These are phyloP conservation scores for Microstroma glucosiphilum DNA, from an alignment of 1,284 basidiomycete genomes.

Conservation along the genomic window DNA sequence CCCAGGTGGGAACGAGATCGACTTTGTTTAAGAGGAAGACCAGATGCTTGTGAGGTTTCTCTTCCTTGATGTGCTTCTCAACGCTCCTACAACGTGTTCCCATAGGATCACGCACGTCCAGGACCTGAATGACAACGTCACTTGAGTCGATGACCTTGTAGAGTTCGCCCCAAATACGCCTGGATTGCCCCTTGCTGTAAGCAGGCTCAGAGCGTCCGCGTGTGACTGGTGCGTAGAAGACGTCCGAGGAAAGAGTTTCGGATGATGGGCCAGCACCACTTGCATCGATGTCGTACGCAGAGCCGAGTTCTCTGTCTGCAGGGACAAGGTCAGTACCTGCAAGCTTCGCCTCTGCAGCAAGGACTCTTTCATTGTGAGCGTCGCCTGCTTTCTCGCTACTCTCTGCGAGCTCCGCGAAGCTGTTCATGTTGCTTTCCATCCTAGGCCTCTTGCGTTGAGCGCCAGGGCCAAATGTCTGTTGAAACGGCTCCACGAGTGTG, in stretches of 20 bases:
- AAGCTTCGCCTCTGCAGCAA: slow-evolving; percentile 32
- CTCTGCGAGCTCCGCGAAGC: slow-evolving; percentile 45
- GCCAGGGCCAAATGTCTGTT: slow-evolving; percentile 46
- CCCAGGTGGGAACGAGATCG: slow-evolving; percentile 97
- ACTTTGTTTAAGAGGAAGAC: slow-evolving; percentile 98
- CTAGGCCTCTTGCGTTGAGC: slow-evolving; percentile 48
- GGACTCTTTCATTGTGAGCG: slow-evolving; percentile 34
- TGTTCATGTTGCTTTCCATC: slow-evolving; percentile 40
- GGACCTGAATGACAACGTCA: slow-evolving; percentile 89
- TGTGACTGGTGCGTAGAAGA: slow-evolving; percentile 44
- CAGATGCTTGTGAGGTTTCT: slow-evolving; percentile 95
- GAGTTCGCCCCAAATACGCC: slow-evolving; percentile 87
- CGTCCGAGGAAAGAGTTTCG: slow-evolving; percentile 21
- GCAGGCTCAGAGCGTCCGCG: slow-evolving; percentile 47
- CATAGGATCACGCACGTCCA: slow-evolving; percentile 91
- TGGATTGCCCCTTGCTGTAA: slow-evolving; percentile 49
- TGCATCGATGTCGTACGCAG: slow-evolving; percentile 12
- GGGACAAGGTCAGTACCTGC: slow-evolving; percentile 43
- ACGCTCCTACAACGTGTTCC: slow-evolving; percentile 96
- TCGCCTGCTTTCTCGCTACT: slow-evolving; percentile 30
- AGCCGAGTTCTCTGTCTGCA: slow-evolving; percentile 44
- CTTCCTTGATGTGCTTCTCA: slow-evolving; percentile 86
- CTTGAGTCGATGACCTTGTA: slow-evolving; percentile 99
- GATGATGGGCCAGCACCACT: neutral
- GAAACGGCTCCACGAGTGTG: slow-evolving; percentile 43